Percentiles rank a stretch among this genome's conserved stretches.
phyloP scores from a whole-genome alignment of 2,329 filamentous ascomycete genomes.

The Cercospora beticola region DNA sequence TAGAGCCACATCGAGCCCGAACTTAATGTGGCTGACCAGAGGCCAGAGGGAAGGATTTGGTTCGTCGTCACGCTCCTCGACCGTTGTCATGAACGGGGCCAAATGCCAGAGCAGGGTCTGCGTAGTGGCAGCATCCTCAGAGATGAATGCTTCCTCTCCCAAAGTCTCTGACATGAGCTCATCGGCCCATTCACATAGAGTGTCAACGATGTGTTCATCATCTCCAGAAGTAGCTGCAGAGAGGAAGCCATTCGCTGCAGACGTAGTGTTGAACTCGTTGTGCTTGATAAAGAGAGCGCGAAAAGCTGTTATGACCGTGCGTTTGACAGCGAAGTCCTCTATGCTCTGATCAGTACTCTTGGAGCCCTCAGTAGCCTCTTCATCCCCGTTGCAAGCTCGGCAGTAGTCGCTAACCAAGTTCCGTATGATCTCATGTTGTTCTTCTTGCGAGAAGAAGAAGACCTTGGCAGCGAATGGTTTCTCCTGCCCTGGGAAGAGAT shows the following conservation, averaged over 20 bases:
- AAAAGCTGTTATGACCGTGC: not conserved
- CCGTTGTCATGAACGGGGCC: not conserved
- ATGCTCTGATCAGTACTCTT: not conserved
- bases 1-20: constrained; percentile 22
- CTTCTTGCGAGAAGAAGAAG: constrained; percentile 17
- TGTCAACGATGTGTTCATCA: not conserved
- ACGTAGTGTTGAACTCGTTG: not conserved
- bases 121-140: not conserved
- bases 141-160: not conserved
- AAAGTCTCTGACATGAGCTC: not conserved
- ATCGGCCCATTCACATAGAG: not conserved
- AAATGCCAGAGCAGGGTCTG: not conserved
- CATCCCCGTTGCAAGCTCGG: constrained; percentile 5
- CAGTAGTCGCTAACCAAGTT: constrained; percentile 14
- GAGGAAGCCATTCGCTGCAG: not conserved
- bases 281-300: not conserved
- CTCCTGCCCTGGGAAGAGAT: constrained; percentile 14
- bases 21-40: constrained; percentile 22
- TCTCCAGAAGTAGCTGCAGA: not conserved
- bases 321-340: not conserved
- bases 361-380: not conserved
- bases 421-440: constrained; percentile 16
- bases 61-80: not conserved
- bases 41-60: constrained; percentile 20
- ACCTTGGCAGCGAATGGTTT: constrained; percentile 25